Percentiles rank a stretch among this genome's conserved stretches.
These are phyloP conservation scores for Crithidia bombi DNA, from an alignment of 208 protist species.

Conservation along the genomic window DNA sequence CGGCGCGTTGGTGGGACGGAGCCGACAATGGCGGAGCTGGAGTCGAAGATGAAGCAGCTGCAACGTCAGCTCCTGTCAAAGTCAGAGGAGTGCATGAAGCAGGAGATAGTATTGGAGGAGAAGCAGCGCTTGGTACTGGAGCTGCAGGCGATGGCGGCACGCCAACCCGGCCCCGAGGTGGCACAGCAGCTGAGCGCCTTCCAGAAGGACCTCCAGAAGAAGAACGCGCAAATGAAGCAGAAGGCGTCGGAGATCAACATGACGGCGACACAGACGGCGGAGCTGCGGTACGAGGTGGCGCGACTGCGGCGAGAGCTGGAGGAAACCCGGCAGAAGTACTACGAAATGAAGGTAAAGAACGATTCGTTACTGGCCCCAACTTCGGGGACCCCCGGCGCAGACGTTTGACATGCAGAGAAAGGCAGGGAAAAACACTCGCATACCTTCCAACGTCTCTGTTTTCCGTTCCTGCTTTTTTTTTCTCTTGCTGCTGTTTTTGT, in stretches of 20 bases:
- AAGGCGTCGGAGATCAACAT: conserved; percentile 92
- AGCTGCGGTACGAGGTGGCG: conserved; percentile 96
- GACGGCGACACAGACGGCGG: conserved; percentile 77
- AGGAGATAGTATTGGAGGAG: conserved; percentile 95
- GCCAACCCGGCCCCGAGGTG: conserved; percentile 95
- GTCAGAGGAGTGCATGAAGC: conserved; percentile 97
- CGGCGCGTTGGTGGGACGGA: conserved; percentile 95
- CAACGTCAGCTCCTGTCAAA: conserved; percentile 97
- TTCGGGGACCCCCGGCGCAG: neutral
- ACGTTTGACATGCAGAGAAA: too few species aligned
- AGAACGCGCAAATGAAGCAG: conserved; percentile 94
- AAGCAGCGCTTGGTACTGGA: conserved; percentile 96
- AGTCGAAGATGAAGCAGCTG: conserved; percentile 95
- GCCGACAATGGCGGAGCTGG: conserved; percentile 92
- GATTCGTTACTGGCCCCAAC: conserved; percentile 21
- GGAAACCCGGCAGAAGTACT: conserved; percentile 94
- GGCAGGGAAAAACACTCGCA: too few species aligned
- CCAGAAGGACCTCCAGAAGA: conserved; percentile 93
- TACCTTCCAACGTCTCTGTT: too few species aligned
- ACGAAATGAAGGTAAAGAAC: conserved; percentile 92
- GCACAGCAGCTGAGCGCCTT: conserved; percentile 94
- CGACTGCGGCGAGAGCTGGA: conserved; percentile 92
- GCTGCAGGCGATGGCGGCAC: conserved; percentile 94
- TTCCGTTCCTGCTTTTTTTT: too few species aligned
- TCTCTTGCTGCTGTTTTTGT: conserved; percentile 5